Evolutionary conservation across 331 rosid genomes (phyloP), one percentile per base, ranked within the genome.

Genomic region (Arachis monticola): DNA sequence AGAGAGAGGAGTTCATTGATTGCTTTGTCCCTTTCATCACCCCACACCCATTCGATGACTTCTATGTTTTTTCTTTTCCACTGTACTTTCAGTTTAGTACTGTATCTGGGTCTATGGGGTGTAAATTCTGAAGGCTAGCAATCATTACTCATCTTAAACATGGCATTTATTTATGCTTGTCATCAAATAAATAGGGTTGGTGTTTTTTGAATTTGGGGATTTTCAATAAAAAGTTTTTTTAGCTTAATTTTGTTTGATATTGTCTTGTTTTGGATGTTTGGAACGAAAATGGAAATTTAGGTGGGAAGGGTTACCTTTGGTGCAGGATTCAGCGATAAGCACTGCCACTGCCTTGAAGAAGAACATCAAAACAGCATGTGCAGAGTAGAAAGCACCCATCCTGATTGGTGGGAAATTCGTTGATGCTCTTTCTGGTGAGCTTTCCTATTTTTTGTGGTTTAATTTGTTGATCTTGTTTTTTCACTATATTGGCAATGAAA

Each of bases 331-430:
- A 40, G 71, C 42, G 76, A 70, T 93, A 84, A 83, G 96, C 84
- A 93, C 93, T 68, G 59, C 74, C 67, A 81, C 92, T 77, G 90
- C 86, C 13, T 48, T 69, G 53, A 48, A 48, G 97, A 92, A 71
- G 88, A 85, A 14, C 90, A 86, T 94, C 31, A 80, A 60, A 79
- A 93, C 99, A 17, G 2, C 86, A 2, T n/a, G 79, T 88, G 8
- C 63, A 76, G n/a, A 61, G 79, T 94, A 48, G 79, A 87, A 2
- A 31, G 86, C 44, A 87, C 86, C 3, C 92, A 87, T 94, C 77
- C 71, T 94, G 61, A 92, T 94, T 59, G 67, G 83, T 84, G 99
- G 99, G 3, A 79, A 94, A 66, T 92, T 92, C 64, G 93, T 90
- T 0, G 90, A 90, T 85, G 82, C 99, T 17, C 90, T 86, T 11